phyloP scores from a whole-genome alignment of 306 rosid genomes.

The Sindora glabra region DNA sequence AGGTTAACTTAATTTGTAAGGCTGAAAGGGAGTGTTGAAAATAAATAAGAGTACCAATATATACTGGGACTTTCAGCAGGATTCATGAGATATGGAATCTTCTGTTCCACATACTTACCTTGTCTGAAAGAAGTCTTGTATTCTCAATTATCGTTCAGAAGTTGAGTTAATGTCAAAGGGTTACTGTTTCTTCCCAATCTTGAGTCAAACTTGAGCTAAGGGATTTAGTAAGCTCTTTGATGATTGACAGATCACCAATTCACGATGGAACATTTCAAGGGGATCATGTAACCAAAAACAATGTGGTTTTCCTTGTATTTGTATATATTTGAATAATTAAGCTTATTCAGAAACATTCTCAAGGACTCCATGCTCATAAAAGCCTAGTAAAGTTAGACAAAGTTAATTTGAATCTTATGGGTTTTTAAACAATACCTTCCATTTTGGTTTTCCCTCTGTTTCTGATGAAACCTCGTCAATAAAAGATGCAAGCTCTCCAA shows the following conservation, averaged over 20 bases:
- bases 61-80: background rate
- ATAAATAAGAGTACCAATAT: background rate
- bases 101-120: background rate
- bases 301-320: background rate
- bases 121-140: background rate
- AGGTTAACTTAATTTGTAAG: background rate
- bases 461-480: slow-evolving; percentile 83
- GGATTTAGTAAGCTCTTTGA: too few relatives aligned
- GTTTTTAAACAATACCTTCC: slow-evolving; percentile 69
- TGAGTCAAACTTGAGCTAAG: background rate
- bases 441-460: slow-evolving; percentile 89
- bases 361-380: background rate
- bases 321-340: background rate
- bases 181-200: background rate
- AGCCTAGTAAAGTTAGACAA: background rate
- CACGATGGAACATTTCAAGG: too few relatives aligned
- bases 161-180: background rate
- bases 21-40: background rate
- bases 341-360: background rate
- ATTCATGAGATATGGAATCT: background rate
- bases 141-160: background rate
- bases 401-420: background rate
- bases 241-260: too few relatives aligned
- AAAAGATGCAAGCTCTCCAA: slow-evolving; percentile 81
- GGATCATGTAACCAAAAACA: too few relatives aligned